Evolutionary conservation across 257 asterid genomes (phyloP), one percentile per base, ranked within the genome.

Genomic region (Apocynum venetum): DNA sequence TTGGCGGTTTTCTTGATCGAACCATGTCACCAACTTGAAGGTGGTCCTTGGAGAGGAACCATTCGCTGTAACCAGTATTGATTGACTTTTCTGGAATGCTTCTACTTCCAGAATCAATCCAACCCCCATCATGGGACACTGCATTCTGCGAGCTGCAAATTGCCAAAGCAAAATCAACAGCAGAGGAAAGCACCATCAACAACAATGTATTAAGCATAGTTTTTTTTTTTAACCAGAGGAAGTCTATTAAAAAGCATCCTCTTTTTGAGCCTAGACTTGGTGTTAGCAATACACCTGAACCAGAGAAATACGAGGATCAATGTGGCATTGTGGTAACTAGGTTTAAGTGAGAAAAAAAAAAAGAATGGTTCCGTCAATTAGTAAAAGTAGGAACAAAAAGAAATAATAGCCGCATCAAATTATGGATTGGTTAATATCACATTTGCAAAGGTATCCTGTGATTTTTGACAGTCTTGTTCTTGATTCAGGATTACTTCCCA

Each of bases 1-100:
- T 83, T 3, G 86, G 88, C 19, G 88, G 82, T 78, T 89, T 94
- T 81, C 97, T 89, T n/a, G 98, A 92, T 40, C 98, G 87, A 35
- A 94, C 93, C 61, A 72, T 78, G 79, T 94, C 98, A 38, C 94
- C 91, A 10, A 94, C 85, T 84, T 89, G 96, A 47, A 91, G 90
- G 80, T 84, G 90, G 78, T 92, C 97, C 85, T 91, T 94, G n/a
- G 89, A 86, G 63, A 94, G 89, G 80, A 92, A 88, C 98, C 98
- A 94, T 82, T 87, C 87, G 2, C 87, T 86, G 76, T 89, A 87
- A 66, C 95, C 91, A 68, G 67, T 69, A 56, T 84, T 86, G 41
- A 87, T 89, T 1, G 87, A 79, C 79, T 83, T 89, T 47, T 87
- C 97, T 19, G 86, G 74, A 66, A 85, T 77, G 73, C 79, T 80